Base-by-base conservation (phyloP, 371 early-diverging fungal species). In the Mortierella sp. region DNA sequence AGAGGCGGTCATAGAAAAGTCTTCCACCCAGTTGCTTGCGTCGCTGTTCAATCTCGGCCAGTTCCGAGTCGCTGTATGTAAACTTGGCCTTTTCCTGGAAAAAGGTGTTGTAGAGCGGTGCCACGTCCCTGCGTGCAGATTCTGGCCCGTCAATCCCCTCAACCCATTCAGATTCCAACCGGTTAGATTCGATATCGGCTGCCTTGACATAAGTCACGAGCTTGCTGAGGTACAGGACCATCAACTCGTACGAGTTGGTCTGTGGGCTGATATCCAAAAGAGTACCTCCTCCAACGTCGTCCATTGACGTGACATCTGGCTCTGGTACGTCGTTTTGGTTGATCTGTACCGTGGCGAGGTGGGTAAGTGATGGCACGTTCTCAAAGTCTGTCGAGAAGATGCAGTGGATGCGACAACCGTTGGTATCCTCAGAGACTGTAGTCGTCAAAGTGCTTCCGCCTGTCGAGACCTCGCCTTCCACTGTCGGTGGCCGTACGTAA, bases 231-330 rank as follows among this genome's bases (percentile, higher is more conserved):
- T 86, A 82, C 16, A 86, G 79, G 16, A 86, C 63, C 49, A 74
- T 18, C 1, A 86, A 80, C 27, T 86, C 87, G 32, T 77, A 77
- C 10, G 87, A 80, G 58, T 86, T 82, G 41, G 80, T 82, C 55
- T 75, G 80, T 21, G 87, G 79, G 43, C 82, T 82, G 75, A 86
- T 82, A 70, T 82, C 87, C 73, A 82, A 32, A 3, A 86, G 87
- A 16, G 79, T 75, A 5, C 87, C 87, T 3, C 87, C 80, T 32
- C 82, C 82, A 27, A 70, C 29, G 1, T 77, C 80, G 68, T 75
- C 48, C 80, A 80, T 75, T 29, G 80, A 77, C 7, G 75, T 80
- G 6, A 79, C 75, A 54, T 82, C 82, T 51, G 81, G 38, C 10
- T 78, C 65, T 56, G 75, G 74, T 24, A 82, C 80, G 1, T 86